Conservation (phyloP, 495 filamentous ascomycete genomes). For the Talaromyces ruber region DNA sequence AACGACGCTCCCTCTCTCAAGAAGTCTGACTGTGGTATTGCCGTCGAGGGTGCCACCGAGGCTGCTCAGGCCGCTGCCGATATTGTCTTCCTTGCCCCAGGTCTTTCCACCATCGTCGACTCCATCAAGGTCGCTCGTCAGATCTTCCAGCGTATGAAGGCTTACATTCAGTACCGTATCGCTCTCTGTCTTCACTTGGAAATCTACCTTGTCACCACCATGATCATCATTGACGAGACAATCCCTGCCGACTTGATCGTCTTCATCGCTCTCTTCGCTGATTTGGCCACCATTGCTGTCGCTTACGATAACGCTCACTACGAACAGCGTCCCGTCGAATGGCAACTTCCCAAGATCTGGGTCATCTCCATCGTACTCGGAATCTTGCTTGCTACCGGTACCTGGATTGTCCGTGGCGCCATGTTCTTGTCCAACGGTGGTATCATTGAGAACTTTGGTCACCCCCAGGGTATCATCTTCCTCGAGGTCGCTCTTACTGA, state of each 20-base stretch:
- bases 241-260: constrained; percentile 59
- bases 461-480: constrained; percentile 66
- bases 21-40: constrained; percentile 71
- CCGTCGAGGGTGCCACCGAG: constrained; percentile 69
- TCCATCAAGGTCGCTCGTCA: constrained; percentile 72
- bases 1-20: constrained; percentile 67
- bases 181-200: constrained; percentile 69
- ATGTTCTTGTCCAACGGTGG: constrained; percentile 60
- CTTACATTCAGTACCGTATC: constrained; percentile 75
- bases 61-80: constrained; percentile 70
- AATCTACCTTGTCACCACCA: constrained; percentile 69
- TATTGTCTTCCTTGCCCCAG: constrained; percentile 72
- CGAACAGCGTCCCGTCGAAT: constrained; percentile 63
- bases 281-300: constrained; percentile 68
- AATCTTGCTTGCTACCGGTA: constrained; percentile 54
- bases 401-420: constrained; percentile 62
- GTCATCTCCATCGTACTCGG: constrained; percentile 63
- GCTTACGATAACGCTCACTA: constrained; percentile 73
- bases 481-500: constrained; percentile 65
- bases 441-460: constrained; percentile 66
- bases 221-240: constrained; percentile 70
- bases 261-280: constrained; percentile 70
- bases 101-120: constrained; percentile 67
- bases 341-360: constrained; percentile 75
- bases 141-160: constrained; percentile 80